Base-by-base conservation (phyloP, 192 early-diverging fungal species). In the Podila epicladia region DNA sequence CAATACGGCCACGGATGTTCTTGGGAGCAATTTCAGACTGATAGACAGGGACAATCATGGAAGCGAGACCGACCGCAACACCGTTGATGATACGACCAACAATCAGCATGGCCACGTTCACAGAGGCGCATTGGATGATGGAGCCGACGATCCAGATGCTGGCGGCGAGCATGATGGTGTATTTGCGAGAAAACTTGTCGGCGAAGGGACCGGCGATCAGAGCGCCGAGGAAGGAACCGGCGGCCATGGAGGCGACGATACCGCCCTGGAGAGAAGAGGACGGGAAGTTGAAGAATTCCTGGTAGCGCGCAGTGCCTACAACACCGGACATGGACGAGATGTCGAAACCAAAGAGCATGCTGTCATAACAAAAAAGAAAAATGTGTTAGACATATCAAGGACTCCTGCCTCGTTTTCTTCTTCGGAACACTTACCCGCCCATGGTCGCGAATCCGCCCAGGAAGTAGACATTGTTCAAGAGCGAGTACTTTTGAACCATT, bases 1-100 rank as follows among this genome's bases (percentile, higher is more conserved):
- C 92, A 28, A 97, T 89, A 37, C 94, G 92, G 38, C 96, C 96
- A 79, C 96, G 94, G 80, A 96, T 94, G 29, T 89, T 82, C 59
- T 93, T 84, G 24, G 94, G 94, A 26, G 95, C 90, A 26, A 95
- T 91, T 65, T 97, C 96, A 24, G 95, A 92, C 76, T 93, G 91
- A 70, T 89, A 93, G 26, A 94, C 70, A 28, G 92, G 90, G 7
- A 95, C 92, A 29, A 88, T 85, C 87, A 92, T 91, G 29, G 91
- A 90, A 26, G 92, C 85, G 22, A 90, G 76, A 83, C 97, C 97
- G 53, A 98, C 91, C 66, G 91, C 91, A 8, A 95, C 58, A 72
- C 96, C 96, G 67, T 89, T 88, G 49, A 98, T 82, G 75, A 93
- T 87, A 63, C 97, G 93, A 62, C 95, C 95, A 57, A 82, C 86